A percentile compares a stretch with the other conserved stretches of the same genome.
phyloP scores from a whole-genome alignment of 345 rosid species.

The Physaria fendleri region DNA sequence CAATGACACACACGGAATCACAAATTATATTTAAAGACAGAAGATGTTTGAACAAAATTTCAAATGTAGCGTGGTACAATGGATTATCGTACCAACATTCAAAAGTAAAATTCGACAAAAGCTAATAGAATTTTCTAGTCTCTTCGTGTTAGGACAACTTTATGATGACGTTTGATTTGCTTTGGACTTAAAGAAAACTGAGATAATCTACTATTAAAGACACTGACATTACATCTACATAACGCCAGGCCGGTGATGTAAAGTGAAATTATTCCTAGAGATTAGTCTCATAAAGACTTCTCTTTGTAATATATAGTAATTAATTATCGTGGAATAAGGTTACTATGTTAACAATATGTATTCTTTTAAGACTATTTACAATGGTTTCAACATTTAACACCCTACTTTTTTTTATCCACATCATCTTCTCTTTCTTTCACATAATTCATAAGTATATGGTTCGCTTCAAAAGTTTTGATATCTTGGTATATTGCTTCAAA shows the following conservation, averaged over 20 bases:
- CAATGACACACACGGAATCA: background rate
- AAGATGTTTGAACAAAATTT: background rate
- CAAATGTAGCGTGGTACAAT: background rate
- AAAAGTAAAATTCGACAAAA: background rate
- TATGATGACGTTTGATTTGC: background rate
- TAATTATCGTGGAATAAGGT: background rate
- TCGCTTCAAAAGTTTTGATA: no score
- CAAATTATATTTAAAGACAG: background rate
- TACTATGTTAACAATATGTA: constrained; percentile 18
- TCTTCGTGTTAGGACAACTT: background rate
- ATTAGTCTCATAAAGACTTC: constrained; percentile 12
- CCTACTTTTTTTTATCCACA: no score
- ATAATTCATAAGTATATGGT: no score
- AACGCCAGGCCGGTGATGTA: constrained; percentile 29
- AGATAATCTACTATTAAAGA: background rate
- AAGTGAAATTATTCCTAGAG: constrained; percentile 9
- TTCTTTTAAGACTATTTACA: no score
- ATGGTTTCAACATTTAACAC: no score
- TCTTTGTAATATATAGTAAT: background rate
- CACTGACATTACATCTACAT: constrained; percentile 11
- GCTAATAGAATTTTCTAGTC: constrained; percentile 10
- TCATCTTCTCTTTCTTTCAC: no score
- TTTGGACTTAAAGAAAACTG: constrained; percentile 12
- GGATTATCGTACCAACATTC: background rate
- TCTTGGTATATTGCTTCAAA: no score